phyloP scores from a whole-genome alignment of 768 basidiomycete genomes.

The Psilocybe subaeruginosa region DNA sequence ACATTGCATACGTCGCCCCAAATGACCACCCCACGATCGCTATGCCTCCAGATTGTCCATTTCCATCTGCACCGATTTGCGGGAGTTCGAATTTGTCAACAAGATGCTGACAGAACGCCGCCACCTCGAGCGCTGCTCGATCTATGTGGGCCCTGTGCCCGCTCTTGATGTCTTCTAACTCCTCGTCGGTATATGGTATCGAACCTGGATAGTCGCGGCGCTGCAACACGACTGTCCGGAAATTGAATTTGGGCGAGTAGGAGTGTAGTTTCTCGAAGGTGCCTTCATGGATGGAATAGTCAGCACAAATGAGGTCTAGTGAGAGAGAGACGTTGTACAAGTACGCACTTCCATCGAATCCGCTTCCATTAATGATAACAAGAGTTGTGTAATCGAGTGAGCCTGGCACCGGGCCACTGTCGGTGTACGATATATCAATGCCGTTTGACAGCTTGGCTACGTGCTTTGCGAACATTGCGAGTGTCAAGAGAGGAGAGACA shows the following conservation, averaged over 20 bases:
- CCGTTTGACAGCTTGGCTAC: slow-evolving; percentile 23
- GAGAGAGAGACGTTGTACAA: not conserved
- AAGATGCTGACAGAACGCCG: not conserved
- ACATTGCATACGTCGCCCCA: not conserved
- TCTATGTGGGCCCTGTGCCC: not conserved
- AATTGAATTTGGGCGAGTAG: not conserved
- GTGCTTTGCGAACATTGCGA: too few relatives aligned
- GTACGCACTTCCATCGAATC: slow-evolving; percentile 28
- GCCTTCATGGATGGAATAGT: not conserved
- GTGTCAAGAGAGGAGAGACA: too few relatives aligned
- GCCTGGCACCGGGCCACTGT: slow-evolving; percentile 32
- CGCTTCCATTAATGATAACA: slow-evolving; percentile 33
- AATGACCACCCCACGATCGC: not conserved
- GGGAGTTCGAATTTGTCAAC: not conserved
- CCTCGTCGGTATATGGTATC: not conserved
- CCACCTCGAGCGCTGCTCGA: not conserved
- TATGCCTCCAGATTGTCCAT: not conserved
- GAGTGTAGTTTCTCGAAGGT: not conserved
- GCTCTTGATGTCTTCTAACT: not conserved
- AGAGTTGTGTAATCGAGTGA: slow-evolving; percentile 38
- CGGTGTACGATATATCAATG: slow-evolving; percentile 32
- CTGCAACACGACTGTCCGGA: not conserved
- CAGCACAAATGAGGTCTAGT: not conserved
- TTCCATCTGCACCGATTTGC: not conserved
- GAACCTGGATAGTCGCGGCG: slow-evolving; percentile 1